These are phyloP conservation scores for Microglena sp. DNA, from an alignment of 139 green algal species.

Conservation along the genomic window DNA sequence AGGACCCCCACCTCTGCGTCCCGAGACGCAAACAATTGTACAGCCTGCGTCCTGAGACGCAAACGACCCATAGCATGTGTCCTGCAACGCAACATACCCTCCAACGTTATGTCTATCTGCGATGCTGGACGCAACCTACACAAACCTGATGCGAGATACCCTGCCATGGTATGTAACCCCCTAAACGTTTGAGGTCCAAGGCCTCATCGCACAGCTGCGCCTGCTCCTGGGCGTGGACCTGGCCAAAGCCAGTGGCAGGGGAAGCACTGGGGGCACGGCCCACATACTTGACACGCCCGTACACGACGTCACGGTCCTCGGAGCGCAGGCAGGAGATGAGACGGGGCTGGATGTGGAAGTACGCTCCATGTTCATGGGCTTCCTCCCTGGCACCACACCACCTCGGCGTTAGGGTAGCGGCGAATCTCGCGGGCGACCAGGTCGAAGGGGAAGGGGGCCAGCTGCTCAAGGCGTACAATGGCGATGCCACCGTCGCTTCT, in stretches of 20 bases:
- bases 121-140: no score
- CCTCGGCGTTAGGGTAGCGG: conserved; percentile 86
- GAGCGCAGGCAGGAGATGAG: conserved; percentile 64
- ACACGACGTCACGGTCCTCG: not conserved
- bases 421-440: conserved; percentile 84
- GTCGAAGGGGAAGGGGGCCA: conserved; percentile 96
- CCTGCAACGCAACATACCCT: no score
- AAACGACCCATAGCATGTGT: no score
- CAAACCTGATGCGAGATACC: no score
- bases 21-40: no score
- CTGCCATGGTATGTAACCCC: no score
- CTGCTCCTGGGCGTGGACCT: conserved; percentile 79
- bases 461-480: conserved; percentile 89
- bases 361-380: conserved; percentile 98
- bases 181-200: conserved; percentile 39
- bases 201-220: conserved; percentile 43
- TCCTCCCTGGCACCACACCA: conserved; percentile 92
- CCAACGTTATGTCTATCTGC: no score
- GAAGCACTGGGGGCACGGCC: conserved; percentile 58
- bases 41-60: no score
- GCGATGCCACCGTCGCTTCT: conserved; percentile 61
- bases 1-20: no score
- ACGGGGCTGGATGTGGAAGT: conserved; percentile 72
- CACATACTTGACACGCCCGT: conserved; percentile 52
- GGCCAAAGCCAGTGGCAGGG: conserved; percentile 76